A percentile compares a stretch with the other conserved stretches of the same genome.
Conservation (phyloP, 2,329 filamentous ascomycete species). For the Fusarium irregulare region DNA sequence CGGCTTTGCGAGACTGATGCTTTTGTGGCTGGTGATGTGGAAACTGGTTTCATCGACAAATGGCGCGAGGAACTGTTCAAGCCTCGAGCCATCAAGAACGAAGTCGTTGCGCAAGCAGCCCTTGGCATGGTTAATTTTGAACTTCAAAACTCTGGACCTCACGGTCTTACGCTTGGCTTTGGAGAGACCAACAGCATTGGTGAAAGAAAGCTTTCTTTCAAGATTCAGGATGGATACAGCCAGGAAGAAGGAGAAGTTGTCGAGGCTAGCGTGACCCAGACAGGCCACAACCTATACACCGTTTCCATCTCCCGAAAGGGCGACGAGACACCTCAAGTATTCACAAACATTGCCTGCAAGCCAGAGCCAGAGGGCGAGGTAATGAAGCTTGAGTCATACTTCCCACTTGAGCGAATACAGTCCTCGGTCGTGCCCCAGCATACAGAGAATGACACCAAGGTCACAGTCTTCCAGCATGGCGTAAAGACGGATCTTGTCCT, state of each 20-base stretch:
- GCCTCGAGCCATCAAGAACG: slow-evolving; percentile 68
- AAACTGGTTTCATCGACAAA: slow-evolving; percentile 96
- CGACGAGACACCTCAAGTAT: slow-evolving; percentile 53
- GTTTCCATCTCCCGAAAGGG: slow-evolving; percentile 58
- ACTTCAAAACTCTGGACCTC: slow-evolving; percentile 54
- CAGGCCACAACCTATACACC: slow-evolving; percentile 59
- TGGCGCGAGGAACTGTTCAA: slow-evolving; percentile 83
- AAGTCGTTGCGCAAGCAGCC: slow-evolving; percentile 88
- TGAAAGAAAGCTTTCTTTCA: slow-evolving; percentile 63
- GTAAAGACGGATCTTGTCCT: slow-evolving; percentile 68
- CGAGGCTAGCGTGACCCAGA: slow-evolving; percentile 62
- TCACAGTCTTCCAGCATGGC: slow-evolving; percentile 82
- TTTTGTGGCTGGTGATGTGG: slow-evolving; percentile 88
- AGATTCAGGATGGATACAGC: slow-evolving; percentile 69
- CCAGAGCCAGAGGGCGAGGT: slow-evolving; percentile 46
- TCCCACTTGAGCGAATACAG: slow-evolving; percentile 81
- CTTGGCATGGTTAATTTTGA: slow-evolving; percentile 74
- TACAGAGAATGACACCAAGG: slow-evolving; percentile 65
- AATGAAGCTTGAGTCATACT: slow-evolving; percentile 66
- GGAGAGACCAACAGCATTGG: slow-evolving; percentile 56
- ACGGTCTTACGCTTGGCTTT: slow-evolving; percentile 67
- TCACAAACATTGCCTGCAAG: slow-evolving; percentile 60
- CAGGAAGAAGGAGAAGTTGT: slow-evolving; percentile 73
- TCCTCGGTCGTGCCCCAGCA: slow-evolving; percentile 77
- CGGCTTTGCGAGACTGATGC: slow-evolving; percentile 81